These are phyloP conservation scores for Orbilia brochopaga DNA, from an alignment of 2,329 filamentous ascomycete genomes.

Conservation along the genomic window DNA sequence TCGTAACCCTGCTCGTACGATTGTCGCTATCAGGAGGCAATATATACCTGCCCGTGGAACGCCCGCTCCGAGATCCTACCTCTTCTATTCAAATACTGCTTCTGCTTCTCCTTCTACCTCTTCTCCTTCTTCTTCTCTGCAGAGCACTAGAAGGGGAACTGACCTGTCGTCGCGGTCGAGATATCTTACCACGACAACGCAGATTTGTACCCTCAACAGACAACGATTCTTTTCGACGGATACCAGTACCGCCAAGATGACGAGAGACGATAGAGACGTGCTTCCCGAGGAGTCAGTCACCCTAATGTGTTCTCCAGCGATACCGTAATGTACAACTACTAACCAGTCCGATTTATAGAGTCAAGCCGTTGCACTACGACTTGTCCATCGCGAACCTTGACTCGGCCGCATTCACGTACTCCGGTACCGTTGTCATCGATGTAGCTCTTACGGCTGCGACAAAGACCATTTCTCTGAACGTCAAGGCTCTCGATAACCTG, in stretches of 20 bases:
- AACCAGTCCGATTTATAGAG: constrained; percentile 59
- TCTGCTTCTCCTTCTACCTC: not conserved
- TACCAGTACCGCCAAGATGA: constrained; percentile 26
- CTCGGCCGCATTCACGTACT: constrained; percentile 75
- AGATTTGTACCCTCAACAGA: not conserved
- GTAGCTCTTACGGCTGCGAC: constrained; percentile 73
- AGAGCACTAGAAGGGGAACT: not conserved
- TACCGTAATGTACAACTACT: not conserved
- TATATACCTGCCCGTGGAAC: constrained; percentile 35
- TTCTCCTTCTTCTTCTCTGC: not conserved
- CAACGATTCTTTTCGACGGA: constrained; percentile 6
- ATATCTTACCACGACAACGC: not conserved
- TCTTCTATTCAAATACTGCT: not conserved
- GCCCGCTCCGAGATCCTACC: constrained; percentile 1
- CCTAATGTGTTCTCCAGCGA: not conserved
- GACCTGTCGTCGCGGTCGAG: constrained; percentile 7
- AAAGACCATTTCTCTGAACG: constrained; percentile 81
- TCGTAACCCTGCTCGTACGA: constrained; percentile 37
- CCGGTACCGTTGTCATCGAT: constrained; percentile 82
- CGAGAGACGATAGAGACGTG: constrained; percentile 46
- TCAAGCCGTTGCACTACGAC: constrained; percentile 85
- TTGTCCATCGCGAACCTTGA: constrained; percentile 82
- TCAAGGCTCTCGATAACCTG: constrained; percentile 79
- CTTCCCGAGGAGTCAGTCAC: constrained; percentile 47
- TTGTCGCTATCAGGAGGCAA: constrained; percentile 18